A percentile compares a stretch with the other conserved stretches of the same genome.
phyloP scores from a whole-genome alignment of 2,329 filamentous ascomycete genomes.

The Fusarium devonianum region DNA sequence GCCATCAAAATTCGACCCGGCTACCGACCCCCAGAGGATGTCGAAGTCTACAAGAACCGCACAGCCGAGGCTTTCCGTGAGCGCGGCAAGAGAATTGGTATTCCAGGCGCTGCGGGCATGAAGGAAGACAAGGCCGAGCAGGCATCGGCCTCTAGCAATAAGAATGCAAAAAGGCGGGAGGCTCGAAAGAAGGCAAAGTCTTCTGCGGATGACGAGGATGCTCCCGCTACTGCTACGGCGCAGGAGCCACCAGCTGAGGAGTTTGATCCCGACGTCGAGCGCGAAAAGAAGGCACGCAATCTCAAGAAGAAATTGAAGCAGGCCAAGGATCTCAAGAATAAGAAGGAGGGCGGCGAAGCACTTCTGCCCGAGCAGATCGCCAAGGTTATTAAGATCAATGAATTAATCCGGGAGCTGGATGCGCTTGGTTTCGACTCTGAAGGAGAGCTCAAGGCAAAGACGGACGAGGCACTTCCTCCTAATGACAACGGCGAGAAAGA shows the following conservation, averaged over 20 bases:
- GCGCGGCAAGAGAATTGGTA: constrained; percentile 65
- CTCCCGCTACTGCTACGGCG: background rate
- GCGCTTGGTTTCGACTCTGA: constrained; percentile 83
- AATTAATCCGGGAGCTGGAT: constrained; percentile 88
- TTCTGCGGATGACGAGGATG: constrained; percentile 66
- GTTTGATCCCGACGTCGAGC: constrained; percentile 75
- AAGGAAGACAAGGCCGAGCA: constrained; percentile 58
- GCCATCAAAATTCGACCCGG: constrained; percentile 94
- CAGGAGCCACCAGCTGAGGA: constrained; percentile 49
- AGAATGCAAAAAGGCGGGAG: constrained; percentile 82
- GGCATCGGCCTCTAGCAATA: constrained; percentile 67
- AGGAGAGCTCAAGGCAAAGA: constrained; percentile 62
- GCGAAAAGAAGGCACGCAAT: constrained; percentile 90
- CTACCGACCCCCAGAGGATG: constrained; percentile 92
- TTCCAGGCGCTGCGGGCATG: constrained; percentile 76
- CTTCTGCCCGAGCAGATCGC: constrained; percentile 93
- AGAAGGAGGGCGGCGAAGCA: constrained; percentile 85
- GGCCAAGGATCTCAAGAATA: constrained; percentile 86
- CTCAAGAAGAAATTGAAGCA: constrained; percentile 95
- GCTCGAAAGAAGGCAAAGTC: constrained; percentile 63
- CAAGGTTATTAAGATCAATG: constrained; percentile 96
- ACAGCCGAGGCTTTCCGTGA: constrained; percentile 86
- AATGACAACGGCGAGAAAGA: constrained; percentile 32
- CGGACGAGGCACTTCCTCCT: constrained; percentile 7
- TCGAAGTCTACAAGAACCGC: constrained; percentile 94